Evolutionary conservation across 805 yeast species (phyloP), one percentile per base, ranked within the genome.

Genomic region (Metschnikowia kunwiensis): DNA sequence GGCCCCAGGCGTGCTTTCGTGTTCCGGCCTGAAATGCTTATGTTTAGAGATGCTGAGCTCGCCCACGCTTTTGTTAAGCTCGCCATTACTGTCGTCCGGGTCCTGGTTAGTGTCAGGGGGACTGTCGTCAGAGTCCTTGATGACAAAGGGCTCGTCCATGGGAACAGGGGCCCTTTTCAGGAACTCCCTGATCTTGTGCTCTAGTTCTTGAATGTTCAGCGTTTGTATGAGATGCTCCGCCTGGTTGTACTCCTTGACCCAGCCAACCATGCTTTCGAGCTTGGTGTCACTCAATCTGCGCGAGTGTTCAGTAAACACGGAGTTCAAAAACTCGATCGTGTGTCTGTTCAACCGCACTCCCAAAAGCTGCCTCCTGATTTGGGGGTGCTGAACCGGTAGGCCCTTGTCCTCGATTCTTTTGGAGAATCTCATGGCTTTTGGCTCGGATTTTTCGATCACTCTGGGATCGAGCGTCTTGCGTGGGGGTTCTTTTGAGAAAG

Each of bases 11-110:
- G 47, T 39, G 19, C 26, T 22, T 12, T 30, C 32, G 14, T 18
- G 7, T 11, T 14, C 10, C 12, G 28, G n/a, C 14, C 15, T 23
- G 11, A 12, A 11, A 23, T 7, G 5, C 9, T 31, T 26, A 22
- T 27, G 36, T n/a, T 23, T 34, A 9, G 50, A 38, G 7, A 49
- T 41, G 22, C 45, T 34, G 1, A 49, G 37, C 9, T 47, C 49
- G 7, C 49, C 45, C 5, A 49, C 53, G 21, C 52, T 47, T 17
- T 44, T 34, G 31, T 47, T 47, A 14, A 49, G 45, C 14, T 47
- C 53, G 3, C 45, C 48, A 8, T 40, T 34, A 23, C 46, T 44
- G 24, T 47, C 51, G 7, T 42, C 44, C 1, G 39, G 24, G 12
- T 47, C 49, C 7, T 40, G 35, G 3, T 27, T 13, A 5, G 41